Evolutionary conservation across 345 rosid genomes (phyloP), one percentile per base, ranked within the genome.

Genomic region (Arabis hirsuta): DNA sequence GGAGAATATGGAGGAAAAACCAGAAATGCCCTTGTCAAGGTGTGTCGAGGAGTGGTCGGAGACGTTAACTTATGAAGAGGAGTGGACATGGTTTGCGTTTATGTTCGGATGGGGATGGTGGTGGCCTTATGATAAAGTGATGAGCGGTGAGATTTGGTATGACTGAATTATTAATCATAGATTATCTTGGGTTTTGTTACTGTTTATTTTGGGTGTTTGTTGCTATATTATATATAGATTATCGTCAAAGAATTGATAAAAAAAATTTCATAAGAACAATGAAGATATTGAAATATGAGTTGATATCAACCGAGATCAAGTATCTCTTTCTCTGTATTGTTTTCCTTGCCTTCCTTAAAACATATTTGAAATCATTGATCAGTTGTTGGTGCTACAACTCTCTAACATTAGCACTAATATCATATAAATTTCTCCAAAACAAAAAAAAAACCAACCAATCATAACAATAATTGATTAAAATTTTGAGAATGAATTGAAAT

Each of bases 81-180:
- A 72, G 5, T 72, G 76, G 76, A 62, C 46, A 0, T 72, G 76
- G 76, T 43, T 20, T 39, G 76, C 38, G 55, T 72, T 72, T 62
- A 62, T 26, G 45, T 62, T 52, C 2, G 76, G 76, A 20, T 72
- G 68, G 76, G 68, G 4, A 42, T 53, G 69, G 44, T 72, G 76
- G 76, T 38, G 11, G 62, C 61, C 62, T 52, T 72, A 72, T 62
- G 69, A 72, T 6, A 29, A 45, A 4, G 34, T 62, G 14, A 62
- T 72, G 76, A 72, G 10, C 7, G 69, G 55, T 62, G 46, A 41
- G 14, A 62, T 14, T 53, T 53, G 44, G 68, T 62, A 20, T 62
- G 10, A 51, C 3, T 60, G 51, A 27, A 36, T 38, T 38, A 60
- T 46, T 32, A 34, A 27, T 10, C 16, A 55, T 22, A 22, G 24